Evolutionary conservation across 352 stramenopile genomes (phyloP).

Genomic region (Globisporangium rhizosaccharum): DNA sequence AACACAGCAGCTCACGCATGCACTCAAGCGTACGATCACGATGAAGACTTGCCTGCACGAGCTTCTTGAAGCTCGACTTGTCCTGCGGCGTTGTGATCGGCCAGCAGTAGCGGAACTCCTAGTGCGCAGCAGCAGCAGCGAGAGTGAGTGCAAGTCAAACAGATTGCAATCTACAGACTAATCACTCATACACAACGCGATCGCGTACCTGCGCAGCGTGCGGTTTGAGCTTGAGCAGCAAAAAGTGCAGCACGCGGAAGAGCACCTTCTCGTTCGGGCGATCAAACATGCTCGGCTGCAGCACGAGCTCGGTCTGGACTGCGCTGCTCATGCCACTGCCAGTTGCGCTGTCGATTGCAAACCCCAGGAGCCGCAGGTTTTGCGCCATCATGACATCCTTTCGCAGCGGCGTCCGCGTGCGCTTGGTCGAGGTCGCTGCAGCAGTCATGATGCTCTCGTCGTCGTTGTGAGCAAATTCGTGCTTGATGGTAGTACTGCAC

Average conservation of each 20-base stretch:
- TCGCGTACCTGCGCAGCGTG: slow-evolving; percentile 13
- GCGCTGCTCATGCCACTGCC: background rate
- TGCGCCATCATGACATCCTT: slow-evolving; percentile 47
- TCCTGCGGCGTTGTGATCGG: slow-evolving; percentile 47
- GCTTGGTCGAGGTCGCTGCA: too few relatives aligned
- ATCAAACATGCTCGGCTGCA: slow-evolving; percentile 40
- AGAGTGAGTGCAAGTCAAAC: background rate
- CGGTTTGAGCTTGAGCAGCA: slow-evolving; percentile 30
- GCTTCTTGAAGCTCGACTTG: slow-evolving; percentile 55
- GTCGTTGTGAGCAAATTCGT: too few relatives aligned
- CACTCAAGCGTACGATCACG: background rate
- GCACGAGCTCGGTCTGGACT: background rate
- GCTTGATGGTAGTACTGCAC: too few relatives aligned
- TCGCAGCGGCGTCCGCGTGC: background rate
- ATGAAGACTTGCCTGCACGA: slow-evolving; percentile 31
- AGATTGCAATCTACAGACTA: background rate
- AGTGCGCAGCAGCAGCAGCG: background rate
- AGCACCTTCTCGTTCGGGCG: slow-evolving; percentile 54
- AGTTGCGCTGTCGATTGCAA: slow-evolving; percentile 4
- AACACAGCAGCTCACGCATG: background rate
- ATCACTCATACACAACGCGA: background rate
- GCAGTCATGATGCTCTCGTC: too few relatives aligned
- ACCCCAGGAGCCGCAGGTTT: slow-evolving; percentile 39
- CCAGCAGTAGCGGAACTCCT: slow-evolving; percentile 58
- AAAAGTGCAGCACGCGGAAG: slow-evolving; percentile 35